A percentile compares a stretch with the other conserved stretches of the same genome.
These are phyloP conservation scores for Triangularia verruculosa DNA, from an alignment of 2,329 filamentous ascomycete species.

Conservation along the genomic window DNA sequence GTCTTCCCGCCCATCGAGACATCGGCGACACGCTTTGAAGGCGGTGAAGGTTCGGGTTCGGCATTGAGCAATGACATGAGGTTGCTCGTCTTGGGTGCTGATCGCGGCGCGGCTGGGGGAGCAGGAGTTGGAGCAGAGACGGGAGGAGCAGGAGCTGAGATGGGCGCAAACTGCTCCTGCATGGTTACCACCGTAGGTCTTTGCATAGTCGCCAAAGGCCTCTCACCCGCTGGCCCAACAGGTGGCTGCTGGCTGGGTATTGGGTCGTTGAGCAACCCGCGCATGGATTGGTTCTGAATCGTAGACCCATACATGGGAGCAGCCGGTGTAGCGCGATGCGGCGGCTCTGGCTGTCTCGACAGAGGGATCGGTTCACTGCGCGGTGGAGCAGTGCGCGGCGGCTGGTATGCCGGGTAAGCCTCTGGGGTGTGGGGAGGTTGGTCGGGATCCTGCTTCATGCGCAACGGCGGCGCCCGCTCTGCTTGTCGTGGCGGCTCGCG, in stretches of 20 bases:
- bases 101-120: slow-evolving; percentile 40
- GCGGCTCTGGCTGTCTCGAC: slow-evolving; percentile 42
- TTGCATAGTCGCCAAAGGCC: slow-evolving; percentile 39
- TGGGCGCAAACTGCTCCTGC: slow-evolving; percentile 24
- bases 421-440: slow-evolving; percentile 43
- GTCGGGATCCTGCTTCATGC: slow-evolving; percentile 53
- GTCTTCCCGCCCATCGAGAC: slow-evolving; percentile 40
- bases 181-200: slow-evolving; percentile 33
- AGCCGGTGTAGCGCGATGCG: slow-evolving; percentile 36
- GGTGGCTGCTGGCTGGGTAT: slow-evolving; percentile 37
- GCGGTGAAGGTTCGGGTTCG: slow-evolving; percentile 48
- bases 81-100: slow-evolving; percentile 56
- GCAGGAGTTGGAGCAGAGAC: slow-evolving; percentile 39
- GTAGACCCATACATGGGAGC: slow-evolving; percentile 36
- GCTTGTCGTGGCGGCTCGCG: slow-evolving; percentile 30
- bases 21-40: slow-evolving; percentile 47
- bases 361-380: slow-evolving; percentile 42
- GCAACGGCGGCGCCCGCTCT: slow-evolving; percentile 29
- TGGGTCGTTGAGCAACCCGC: slow-evolving; percentile 29
- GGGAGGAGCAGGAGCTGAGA: slow-evolving; percentile 19
- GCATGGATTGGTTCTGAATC: slow-evolving; percentile 36
- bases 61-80: slow-evolving; percentile 63
- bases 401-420: slow-evolving; percentile 37
- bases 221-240: slow-evolving; percentile 26
- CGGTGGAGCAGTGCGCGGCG: slow-evolving; percentile 37